Evolutionary conservation across 495 filamentous ascomycete genomes (phyloP).

Genomic region (Aspergillus incahuasiensis): DNA sequence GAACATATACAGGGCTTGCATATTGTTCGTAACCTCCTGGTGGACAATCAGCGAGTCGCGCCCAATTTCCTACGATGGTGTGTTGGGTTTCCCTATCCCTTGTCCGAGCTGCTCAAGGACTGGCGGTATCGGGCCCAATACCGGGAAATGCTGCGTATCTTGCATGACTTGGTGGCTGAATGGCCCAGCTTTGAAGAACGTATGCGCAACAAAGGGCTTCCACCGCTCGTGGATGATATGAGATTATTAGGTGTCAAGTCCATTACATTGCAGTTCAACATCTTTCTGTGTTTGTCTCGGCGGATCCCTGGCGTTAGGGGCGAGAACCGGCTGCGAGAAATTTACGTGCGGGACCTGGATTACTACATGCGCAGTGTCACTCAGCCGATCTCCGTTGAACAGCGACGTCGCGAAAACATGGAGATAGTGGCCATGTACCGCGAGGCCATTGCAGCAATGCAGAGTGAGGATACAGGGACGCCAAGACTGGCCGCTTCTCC

Average conservation of each 20-base stretch:
- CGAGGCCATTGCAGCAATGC: neutral
- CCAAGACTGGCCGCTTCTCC: neutral
- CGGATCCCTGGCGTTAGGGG: constrained; percentile 16
- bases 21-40: constrained; percentile 30
- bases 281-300: constrained; percentile 53
- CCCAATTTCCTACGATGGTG: constrained; percentile 47
- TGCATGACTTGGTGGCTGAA: constrained; percentile 24
- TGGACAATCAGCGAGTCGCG: constrained; percentile 31
- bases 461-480: neutral
- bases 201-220: constrained; percentile 42
- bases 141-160: constrained; percentile 29
- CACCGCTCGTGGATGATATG: constrained; percentile 59
- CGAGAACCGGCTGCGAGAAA: constrained; percentile 13
- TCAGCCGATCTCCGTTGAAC: neutral
- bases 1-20: constrained; percentile 24
- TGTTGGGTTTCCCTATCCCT: constrained; percentile 44
- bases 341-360: constrained; percentile 18
- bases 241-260: constrained; percentile 48
- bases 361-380: constrained; percentile 16
- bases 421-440: constrained; percentile 12
- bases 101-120: constrained; percentile 22
- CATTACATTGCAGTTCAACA: constrained; percentile 49
- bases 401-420: constrained; percentile 14
- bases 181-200: constrained; percentile 25
- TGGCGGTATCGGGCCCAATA: neutral